Percentiles rank a stretch among this genome's conserved stretches.
Conservation (phyloP, 2,329 filamentous ascomycete species). For the Graphium sp. region DNA sequence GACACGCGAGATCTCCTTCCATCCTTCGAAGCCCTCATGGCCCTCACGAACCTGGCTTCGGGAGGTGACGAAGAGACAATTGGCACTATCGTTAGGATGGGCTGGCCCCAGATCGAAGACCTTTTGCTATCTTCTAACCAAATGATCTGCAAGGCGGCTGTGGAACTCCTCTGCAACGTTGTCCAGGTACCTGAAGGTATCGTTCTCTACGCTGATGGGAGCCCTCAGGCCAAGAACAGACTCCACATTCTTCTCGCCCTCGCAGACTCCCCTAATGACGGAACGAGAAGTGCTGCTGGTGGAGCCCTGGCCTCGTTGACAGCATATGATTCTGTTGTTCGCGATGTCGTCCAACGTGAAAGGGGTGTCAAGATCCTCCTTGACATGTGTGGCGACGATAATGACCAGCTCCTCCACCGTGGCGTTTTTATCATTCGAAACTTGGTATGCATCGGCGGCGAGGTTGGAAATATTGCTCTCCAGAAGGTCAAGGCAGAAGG, state of each 20-base stretch:
- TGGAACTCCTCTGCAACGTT: slow-evolving; percentile 85
- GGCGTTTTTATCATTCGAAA: slow-evolving; percentile 65
- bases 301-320: slow-evolving; percentile 79
- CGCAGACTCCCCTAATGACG: slow-evolving; percentile 67
- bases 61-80: slow-evolving; percentile 50
- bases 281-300: slow-evolving; percentile 68
- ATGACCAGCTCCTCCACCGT: slow-evolving; percentile 50
- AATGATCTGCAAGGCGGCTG: slow-evolving; percentile 64
- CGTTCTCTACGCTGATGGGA: slow-evolving; percentile 50
- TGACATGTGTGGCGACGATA: slow-evolving; percentile 59
- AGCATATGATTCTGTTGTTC: slow-evolving; percentile 57
- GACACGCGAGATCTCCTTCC: slow-evolving; percentile 67
- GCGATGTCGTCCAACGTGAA: slow-evolving; percentile 51
- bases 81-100: slow-evolving; percentile 52
- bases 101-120: slow-evolving; percentile 68
- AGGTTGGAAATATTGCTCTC: slow-evolving; percentile 42
- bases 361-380: slow-evolving; percentile 65
- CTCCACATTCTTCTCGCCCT: slow-evolving; percentile 77
- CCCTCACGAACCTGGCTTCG: slow-evolving; percentile 85
- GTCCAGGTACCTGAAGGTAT: slow-evolving; percentile 53
- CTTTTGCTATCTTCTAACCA: slow-evolving; percentile 61
- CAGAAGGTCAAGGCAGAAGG: slow-evolving; percentile 43
- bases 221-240: slow-evolving; percentile 51
- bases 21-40: slow-evolving; percentile 78
- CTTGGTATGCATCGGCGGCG: slow-evolving; percentile 49